Evolutionary conservation across 805 yeast species (phyloP).

Genomic region (Diddensiella caesifluorescens): DNA sequence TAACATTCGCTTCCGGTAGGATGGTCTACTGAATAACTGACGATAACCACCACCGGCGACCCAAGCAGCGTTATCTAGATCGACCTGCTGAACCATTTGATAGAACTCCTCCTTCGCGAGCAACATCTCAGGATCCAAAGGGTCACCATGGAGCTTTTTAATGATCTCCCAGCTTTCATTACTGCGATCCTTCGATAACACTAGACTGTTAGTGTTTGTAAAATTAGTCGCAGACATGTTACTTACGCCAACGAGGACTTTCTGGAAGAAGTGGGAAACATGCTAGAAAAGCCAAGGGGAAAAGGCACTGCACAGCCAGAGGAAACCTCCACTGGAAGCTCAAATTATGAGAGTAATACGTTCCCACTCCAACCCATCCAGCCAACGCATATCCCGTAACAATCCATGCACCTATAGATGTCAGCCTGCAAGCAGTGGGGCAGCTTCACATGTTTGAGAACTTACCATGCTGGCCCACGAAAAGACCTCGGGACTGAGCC

Average conservation of each 20-base stretch:
- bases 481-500: constrained; percentile 27
- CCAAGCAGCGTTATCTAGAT: neutral
- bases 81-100: constrained; percentile 2
- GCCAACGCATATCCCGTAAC: constrained; percentile 10
- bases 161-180: neutral
- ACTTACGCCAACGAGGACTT: constrained; percentile 7
- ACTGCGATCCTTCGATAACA: constrained; percentile 3
- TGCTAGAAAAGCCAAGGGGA: constrained; percentile 1
- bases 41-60: neutral
- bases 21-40: neutral
- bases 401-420: too few relatives aligned
- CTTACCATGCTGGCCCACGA: constrained; percentile 12
- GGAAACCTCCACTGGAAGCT: constrained; percentile 2
- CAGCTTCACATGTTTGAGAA: too few relatives aligned
- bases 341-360: constrained; percentile 10
- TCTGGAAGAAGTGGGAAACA: constrained; percentile 9
- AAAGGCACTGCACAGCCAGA: neutral
- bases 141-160: neutral
- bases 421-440: too few relatives aligned
- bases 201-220: too few relatives aligned
- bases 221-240: too few relatives aligned
- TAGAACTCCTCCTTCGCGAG: constrained; percentile 1
- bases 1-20: constrained; percentile 1
- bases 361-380: constrained; percentile 14
- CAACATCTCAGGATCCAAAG: too few relatives aligned